Percentiles rank a stretch among this genome's conserved stretches.
Evolutionary conservation across 768 basidiomycete species (phyloP).

Genomic region (Trichaptum fuscoviolaceum): DNA sequence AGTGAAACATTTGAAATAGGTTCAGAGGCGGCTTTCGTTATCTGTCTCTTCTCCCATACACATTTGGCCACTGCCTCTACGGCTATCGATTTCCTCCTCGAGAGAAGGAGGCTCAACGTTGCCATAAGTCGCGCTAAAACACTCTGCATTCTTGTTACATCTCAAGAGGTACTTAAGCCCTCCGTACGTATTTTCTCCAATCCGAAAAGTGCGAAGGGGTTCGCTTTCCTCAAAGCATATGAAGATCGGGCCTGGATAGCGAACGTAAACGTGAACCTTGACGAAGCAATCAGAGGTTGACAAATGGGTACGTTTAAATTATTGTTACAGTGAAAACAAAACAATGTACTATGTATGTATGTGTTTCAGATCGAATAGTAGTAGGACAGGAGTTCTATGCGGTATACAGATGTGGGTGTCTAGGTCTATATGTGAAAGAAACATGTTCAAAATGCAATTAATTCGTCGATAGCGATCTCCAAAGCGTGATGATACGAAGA

Average conservation of each 20-base stretch:
- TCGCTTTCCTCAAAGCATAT: slow-evolving; percentile 41
- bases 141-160: slow-evolving; percentile 43
- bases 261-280: slow-evolving; percentile 8
- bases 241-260: slow-evolving; percentile 43
- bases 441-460: neutral
- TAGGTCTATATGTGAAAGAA: neutral
- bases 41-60: slow-evolving; percentile 46
- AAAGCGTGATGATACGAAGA: neutral
- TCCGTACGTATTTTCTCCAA: slow-evolving; percentile 38
- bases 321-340: neutral
- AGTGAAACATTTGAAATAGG: slow-evolving; percentile 23
- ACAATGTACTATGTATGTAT: neutral
- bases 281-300: neutral
- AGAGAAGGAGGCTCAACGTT: slow-evolving; percentile 45
- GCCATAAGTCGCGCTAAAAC: slow-evolving; percentile 50
- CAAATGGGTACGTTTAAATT: neutral
- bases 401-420: neutral
- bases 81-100: slow-evolving; percentile 40
- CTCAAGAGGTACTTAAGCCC: slow-evolving; percentile 38
- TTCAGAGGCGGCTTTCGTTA: slow-evolving; percentile 49
- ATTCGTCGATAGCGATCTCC: neutral
- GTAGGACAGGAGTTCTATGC: neutral
- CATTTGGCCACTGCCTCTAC: slow-evolving; percentile 23
- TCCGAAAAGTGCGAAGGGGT: slow-evolving; percentile 41
- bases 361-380: neutral